Evolutionary conservation across 1,284 basidiomycete species (phyloP), one percentile per base, ranked within the genome.

Genomic region (Trichosporon ovoides): DNA sequence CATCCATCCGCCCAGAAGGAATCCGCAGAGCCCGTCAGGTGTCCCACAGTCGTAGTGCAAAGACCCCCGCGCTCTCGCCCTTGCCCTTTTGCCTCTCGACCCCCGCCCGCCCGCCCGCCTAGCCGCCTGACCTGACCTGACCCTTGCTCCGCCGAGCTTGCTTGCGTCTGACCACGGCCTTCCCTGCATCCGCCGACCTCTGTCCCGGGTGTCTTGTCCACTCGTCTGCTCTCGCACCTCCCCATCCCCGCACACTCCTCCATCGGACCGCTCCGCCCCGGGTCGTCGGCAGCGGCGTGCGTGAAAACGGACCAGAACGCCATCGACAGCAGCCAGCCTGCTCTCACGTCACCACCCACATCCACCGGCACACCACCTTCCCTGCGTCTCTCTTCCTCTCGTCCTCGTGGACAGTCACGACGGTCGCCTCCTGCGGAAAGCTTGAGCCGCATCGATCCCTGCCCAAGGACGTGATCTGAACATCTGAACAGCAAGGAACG

Each of bases 71-170:
- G 24, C 28, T 31, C 43, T 22, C 43, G 22, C 43, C 35, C 13
- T 48, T 48, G 24, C 22, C 43, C 40, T 46, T 24, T 28, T 48
- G 22, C n/a, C 43, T 24, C 43, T 48, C 24, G 22, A 5, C 28
- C 28, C 9, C n/a, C n/a, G n/a, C n/a, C n/a, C n/a, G n/a, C n/a
- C n/a, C n/a, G n/a, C n/a, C n/a, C n/a, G n/a, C n/a, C n/a, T n/a
- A n/a, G n/a, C n/a, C 5, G 9, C 28, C 28, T 9, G 28, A 31
- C 28, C 28, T 48, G 22, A 48, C 43, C 43, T 48, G 43, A 48
- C 43, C 43, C 43, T 48, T 48, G 22, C 43, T 48, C 24, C 43
- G 43, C 43, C 43, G 43, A 28, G 43, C 43, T 28, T 48, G 43
- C 28, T 48, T 48, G 43, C 28, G 16, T 48, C 43, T 31, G 43